phyloP scores from a whole-genome alignment of 257 asterid species.

The Nicotiana tabacum region DNA sequence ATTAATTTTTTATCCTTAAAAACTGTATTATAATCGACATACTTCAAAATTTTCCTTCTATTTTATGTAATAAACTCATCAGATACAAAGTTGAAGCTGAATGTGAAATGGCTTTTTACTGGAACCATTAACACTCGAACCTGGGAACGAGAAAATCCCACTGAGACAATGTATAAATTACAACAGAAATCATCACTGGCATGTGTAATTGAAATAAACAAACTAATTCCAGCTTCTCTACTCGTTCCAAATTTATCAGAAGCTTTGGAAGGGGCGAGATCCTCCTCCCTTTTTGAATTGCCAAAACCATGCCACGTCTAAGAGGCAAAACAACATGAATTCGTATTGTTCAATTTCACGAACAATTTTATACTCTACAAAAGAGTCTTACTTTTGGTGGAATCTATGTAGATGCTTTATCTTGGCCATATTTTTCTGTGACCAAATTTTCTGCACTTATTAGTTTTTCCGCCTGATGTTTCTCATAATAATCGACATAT shows the following conservation, averaged over 20 bases:
- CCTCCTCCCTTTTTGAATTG: not conserved
- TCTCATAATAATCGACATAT: conserved; percentile 16
- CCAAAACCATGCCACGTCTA: not conserved
- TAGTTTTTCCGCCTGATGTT: conserved; percentile 41
- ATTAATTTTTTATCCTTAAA: too few species aligned
- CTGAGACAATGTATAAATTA: not conserved
- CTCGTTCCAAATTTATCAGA: conserved; percentile 4
- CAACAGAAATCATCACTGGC: not conserved
- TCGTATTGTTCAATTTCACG: not conserved
- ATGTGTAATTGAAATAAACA: not conserved
- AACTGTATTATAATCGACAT: too few species aligned
- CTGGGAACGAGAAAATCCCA: not conserved
- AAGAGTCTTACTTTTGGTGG: conserved; percentile 31
- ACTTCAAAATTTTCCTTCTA: too few species aligned
- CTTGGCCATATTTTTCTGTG: conserved; percentile 29
- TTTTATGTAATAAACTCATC: too few species aligned
- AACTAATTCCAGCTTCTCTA: not conserved
- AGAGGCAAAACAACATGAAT: not conserved
- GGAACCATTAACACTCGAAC: too few species aligned
- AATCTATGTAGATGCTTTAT: conserved; percentile 24
- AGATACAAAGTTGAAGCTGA: too few species aligned
- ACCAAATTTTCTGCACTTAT: conserved; percentile 30
- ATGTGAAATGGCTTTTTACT: too few species aligned
- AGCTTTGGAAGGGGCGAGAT: not conserved
- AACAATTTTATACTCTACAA: not conserved